Conservation (phyloP, 352 stramenopile species). For the Phytophthora pistaciae region DNA sequence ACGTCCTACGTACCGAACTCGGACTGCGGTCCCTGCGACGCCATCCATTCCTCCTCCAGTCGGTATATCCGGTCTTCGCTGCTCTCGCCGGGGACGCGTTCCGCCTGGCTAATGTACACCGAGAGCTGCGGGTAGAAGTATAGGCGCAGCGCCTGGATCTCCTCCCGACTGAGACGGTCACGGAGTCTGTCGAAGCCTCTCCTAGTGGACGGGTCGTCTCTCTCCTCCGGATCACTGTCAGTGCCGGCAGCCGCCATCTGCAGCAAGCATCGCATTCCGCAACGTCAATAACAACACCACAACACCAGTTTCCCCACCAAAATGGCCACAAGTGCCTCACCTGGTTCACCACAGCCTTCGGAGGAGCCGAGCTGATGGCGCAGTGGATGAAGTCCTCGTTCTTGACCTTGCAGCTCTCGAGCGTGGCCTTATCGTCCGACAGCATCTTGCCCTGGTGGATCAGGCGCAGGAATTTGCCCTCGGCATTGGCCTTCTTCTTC, state of each 20-base stretch:
- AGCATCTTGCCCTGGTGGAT: constrained; percentile 92
- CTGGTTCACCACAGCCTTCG: constrained; percentile 83
- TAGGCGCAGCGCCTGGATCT: constrained; percentile 84
- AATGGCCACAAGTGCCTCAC: constrained; percentile 31
- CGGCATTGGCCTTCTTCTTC: constrained; percentile 77
- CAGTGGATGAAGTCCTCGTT: constrained; percentile 89
- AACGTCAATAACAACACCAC: not conserved
- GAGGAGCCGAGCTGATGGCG: constrained; percentile 81
- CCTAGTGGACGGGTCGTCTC: constrained; percentile 62
- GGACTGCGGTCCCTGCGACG: constrained; percentile 84
- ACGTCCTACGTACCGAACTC: constrained; percentile 74
- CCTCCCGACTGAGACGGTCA: constrained; percentile 84
- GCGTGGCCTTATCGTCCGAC: constrained; percentile 80
- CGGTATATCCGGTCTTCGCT: constrained; percentile 91
- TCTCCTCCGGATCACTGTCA: constrained; percentile 62
- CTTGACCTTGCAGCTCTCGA: constrained; percentile 83
- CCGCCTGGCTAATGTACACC: constrained; percentile 84
- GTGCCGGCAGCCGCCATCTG: constrained; percentile 28
- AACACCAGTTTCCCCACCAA: not conserved
- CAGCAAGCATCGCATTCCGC: constrained; percentile 14
- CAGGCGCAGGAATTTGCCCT: constrained; percentile 87
- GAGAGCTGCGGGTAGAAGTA: constrained; percentile 91
- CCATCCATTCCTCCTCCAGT: constrained; percentile 91
- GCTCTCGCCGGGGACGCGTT: constrained; percentile 75
- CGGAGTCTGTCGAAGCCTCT: constrained; percentile 85